These are phyloP conservation scores for Aurinia saxatilis DNA, from an alignment of 345 rosid species.

Conservation along the genomic window DNA sequence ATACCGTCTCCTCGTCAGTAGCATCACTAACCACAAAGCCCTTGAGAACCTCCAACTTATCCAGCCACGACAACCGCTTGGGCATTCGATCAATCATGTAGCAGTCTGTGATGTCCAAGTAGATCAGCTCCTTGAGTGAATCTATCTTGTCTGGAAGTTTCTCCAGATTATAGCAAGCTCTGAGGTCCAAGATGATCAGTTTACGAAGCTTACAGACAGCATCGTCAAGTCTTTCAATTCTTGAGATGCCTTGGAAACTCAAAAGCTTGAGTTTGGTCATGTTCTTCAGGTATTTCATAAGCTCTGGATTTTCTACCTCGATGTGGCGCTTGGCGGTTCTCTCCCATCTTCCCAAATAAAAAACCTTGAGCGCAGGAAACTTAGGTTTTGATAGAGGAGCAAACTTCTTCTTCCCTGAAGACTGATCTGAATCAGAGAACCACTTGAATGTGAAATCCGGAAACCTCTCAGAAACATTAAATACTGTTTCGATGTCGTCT, in stretches of 20 bases:
- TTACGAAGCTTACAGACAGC: constrained; percentile 25
- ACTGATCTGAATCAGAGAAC: constrained; percentile 26
- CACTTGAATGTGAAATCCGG: constrained; percentile 35
- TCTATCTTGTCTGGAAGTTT: constrained; percentile 39
- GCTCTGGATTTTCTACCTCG: constrained; percentile 32
- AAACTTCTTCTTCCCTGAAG: not conserved
- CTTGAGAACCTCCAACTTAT: constrained; percentile 44
- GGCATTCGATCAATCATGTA: constrained; percentile 46
- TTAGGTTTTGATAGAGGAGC: not conserved
- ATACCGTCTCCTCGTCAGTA: not conserved
- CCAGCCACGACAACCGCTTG: constrained; percentile 30
- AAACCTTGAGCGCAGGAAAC: constrained; percentile 17
- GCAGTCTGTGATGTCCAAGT: constrained; percentile 52
- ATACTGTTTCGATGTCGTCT: constrained; percentile 20
- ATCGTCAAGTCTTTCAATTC: constrained; percentile 30
- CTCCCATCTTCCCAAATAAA: constrained; percentile 46
- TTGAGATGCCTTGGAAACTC: constrained; percentile 56
- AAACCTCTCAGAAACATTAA: constrained; percentile 42
- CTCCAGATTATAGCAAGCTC: constrained; percentile 46
- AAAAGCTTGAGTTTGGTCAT: constrained; percentile 32
- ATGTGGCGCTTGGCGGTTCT: constrained; percentile 31
- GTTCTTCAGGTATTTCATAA: constrained; percentile 23
- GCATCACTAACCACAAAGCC: constrained; percentile 51
- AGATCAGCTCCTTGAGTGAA: constrained; percentile 33
- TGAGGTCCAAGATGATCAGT: constrained; percentile 49